Conservation (phyloP, 345 rosid species). For the Lenwebbia sp. region DNA sequence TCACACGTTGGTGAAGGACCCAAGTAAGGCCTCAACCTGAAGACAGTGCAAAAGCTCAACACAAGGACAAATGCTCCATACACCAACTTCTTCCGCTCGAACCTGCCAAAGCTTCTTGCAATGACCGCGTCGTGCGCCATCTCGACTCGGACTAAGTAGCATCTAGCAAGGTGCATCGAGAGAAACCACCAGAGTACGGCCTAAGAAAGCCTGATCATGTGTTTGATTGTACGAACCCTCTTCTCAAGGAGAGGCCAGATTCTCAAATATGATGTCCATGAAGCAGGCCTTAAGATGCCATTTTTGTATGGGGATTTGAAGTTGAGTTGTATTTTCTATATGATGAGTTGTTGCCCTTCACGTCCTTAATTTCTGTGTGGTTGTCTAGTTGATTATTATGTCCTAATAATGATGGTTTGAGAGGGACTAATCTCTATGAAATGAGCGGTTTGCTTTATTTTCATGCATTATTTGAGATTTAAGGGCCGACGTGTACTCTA, state of each 20-base stretch:
- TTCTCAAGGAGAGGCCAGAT: neutral
- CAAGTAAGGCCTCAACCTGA: slow-evolving; percentile 22
- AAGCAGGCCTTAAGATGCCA: neutral
- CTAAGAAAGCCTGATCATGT: neutral
- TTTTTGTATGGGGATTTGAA: neutral
- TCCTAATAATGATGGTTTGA: neutral
- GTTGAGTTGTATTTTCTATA: neutral
- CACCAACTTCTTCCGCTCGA: slow-evolving; percentile 12
- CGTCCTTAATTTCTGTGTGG: neutral
- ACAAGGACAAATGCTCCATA: slow-evolving; percentile 2
- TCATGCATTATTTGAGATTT: neutral
- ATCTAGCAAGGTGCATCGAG: neutral
- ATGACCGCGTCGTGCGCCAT: neutral
- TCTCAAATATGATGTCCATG: neutral
- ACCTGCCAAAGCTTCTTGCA: slow-evolving; percentile 2
- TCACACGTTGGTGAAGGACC: slow-evolving; percentile 7
- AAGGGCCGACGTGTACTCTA: neutral
- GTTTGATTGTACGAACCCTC: neutral
- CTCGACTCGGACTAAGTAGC: neutral
- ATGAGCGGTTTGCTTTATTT: neutral
- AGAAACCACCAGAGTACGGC: neutral
- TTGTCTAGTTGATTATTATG: neutral
- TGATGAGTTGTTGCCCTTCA: neutral
- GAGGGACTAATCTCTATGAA: neutral
- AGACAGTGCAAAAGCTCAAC: slow-evolving; percentile 4